Evolutionary conservation across 2,329 filamentous ascomycete species (phyloP), one percentile per base, ranked within the genome.

Genomic region (Clonostachys chloroleuca): DNA sequence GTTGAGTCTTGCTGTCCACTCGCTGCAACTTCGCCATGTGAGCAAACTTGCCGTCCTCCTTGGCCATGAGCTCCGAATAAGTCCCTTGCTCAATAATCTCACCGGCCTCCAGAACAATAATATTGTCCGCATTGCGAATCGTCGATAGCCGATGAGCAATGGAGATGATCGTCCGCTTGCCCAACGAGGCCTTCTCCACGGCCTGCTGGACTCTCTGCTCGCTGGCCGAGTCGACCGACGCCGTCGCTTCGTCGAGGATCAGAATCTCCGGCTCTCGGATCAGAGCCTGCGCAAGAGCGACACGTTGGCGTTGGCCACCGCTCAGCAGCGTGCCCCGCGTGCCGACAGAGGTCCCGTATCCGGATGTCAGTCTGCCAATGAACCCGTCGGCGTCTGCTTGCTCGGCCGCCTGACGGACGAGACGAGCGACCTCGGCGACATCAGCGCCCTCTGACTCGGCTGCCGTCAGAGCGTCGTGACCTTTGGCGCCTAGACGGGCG

Each of bases 61-160:
- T 62, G 3, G 66, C 61, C 50, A 87, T 68, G 4, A 88, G 70
- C 45, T 82, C 73, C 4, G 79, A 67, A 48, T 88, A 83, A 0
- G 73, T 81, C 0, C 85, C 85, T 56, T 83, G 72, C 60, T 88
- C 84, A 12, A 84, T 67, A 5, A 84, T 74, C 43, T 72, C 62
- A 0, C 85, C 84, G 46, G 75, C 68, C 13, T 78, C 72, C 58
- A 87, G 72, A 16, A 88, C 84, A 16, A 87, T 69, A 48, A 89
- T 87, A 50, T 81, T 78, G 54, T 88, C 81, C 0, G 84, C 84
- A 45, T 80, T 74, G 55, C 75, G 77, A 51, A 84, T 80, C 1
- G 81, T 84, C 0, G 77, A 80, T 2, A 84, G 63, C 3, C 81
- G 69, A 59, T 84, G 81, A 1, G 84, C 83, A 52, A 88, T 84